Evolutionary conservation across 1,284 basidiomycete species (phyloP).

Genomic region (Marasmius tenuissimus): DNA sequence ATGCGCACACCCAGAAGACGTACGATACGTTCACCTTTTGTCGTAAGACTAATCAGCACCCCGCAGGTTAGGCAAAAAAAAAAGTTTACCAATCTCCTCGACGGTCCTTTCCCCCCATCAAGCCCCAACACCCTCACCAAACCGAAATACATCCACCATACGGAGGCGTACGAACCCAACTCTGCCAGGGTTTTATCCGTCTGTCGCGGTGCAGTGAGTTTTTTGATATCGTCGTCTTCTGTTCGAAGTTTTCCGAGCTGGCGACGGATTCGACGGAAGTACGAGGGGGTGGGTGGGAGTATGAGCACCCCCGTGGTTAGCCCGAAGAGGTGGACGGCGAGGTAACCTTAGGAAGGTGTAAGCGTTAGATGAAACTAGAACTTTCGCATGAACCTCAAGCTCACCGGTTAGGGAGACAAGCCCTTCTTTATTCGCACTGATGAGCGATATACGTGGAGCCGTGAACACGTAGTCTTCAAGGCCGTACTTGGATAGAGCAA

Average conservation of each 20-base stretch:
- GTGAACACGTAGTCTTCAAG: conserved; percentile 68
- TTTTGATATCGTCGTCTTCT: conserved; percentile 9
- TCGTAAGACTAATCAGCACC: no score
- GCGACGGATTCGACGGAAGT: conserved; percentile 55
- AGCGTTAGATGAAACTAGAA: no score
- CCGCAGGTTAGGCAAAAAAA: no score
- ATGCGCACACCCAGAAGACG: conserved; percentile 87
- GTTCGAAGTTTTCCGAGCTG: conserved; percentile 14
- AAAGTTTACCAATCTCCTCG: conserved; percentile 77
- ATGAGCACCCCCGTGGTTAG: conserved; percentile 81
- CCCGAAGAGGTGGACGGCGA: conserved; percentile 88
- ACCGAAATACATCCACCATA: conserved; percentile 76
- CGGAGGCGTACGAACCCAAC: conserved; percentile 71
- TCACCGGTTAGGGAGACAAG: conserved; percentile 80
- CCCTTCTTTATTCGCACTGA: conserved; percentile 93
- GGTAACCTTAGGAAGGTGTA: conserved; percentile 87
- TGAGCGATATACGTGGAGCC: conserved; percentile 57
- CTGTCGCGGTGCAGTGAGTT: conserved; percentile 40
- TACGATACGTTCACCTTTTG: conserved; percentile 93
- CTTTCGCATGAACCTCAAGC: no score
- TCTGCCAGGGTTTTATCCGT: conserved; percentile 74
- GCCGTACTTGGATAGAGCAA: conserved; percentile 52
- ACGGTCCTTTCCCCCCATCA: conserved; percentile 53
- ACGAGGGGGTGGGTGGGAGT: conserved; percentile 75
- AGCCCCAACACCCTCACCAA: conserved; percentile 36